Conservation (phyloP, 108 stramenopile species). For the Pelagomonas calceolata region DNA sequence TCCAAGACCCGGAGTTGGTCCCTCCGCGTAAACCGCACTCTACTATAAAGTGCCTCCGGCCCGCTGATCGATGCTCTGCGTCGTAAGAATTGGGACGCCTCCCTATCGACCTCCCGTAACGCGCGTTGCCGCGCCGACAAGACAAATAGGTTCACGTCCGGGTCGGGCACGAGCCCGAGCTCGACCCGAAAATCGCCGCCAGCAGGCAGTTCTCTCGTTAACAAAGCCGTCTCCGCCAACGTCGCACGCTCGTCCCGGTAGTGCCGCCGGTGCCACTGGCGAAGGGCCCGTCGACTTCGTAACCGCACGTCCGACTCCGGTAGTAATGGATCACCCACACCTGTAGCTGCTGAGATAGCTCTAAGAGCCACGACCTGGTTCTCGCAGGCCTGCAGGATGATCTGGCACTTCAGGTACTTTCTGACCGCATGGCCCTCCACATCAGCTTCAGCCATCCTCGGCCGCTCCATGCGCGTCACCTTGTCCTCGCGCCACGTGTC, state of each 20-base stretch:
- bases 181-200: not conserved
- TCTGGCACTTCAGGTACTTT: not conserved
- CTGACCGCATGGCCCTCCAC: not conserved
- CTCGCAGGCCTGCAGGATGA: not conserved
- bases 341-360: not conserved
- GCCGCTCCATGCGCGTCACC: not conserved
- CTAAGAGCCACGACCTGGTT: not conserved
- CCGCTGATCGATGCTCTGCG: not conserved
- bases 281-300: not conserved
- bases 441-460: not conserved
- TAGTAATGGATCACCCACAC: not conserved
- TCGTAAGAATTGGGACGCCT: not conserved
- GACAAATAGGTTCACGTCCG: not conserved
- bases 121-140: not conserved
- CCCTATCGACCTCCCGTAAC: not conserved
- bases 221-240: not conserved
- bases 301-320: not conserved
- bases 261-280: constrained; percentile 1
- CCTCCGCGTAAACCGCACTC: not conserved
- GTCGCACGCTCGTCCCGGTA: not conserved
- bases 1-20: too few relatives aligned
- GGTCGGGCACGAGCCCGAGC: not conserved
- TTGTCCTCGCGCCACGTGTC: not conserved
- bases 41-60: not conserved
- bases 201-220: not conserved